These are phyloP conservation scores for Alloteropsis semialata DNA, from an alignment of 176 grass and related monocot genomes.

Conservation along the genomic window DNA sequence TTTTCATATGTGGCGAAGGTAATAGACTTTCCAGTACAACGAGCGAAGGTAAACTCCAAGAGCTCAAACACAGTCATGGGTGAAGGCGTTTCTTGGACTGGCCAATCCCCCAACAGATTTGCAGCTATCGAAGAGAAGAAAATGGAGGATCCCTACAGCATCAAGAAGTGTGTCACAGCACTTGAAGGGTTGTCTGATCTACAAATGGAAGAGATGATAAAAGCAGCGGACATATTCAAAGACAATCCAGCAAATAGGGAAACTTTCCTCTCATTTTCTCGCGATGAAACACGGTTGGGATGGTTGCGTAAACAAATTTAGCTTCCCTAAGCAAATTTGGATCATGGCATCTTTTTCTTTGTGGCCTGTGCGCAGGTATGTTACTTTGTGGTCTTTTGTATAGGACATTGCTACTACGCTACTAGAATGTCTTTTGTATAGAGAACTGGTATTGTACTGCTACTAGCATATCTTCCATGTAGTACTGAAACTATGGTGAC, in stretches of 20 bases:
- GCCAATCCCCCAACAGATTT: no score
- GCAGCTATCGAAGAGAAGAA: neutral
- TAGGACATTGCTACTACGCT: neutral
- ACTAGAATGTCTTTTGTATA: neutral
- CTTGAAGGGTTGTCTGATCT: neutral
- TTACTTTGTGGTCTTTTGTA: neutral
- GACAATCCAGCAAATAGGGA: no score
- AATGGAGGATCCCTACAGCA: neutral
- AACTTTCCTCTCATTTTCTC: no score
- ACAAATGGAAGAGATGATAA: neutral
- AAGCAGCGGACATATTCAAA: neutral
- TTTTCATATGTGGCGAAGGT: no score
- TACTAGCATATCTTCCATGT: neutral
- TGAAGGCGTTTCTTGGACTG: no score
- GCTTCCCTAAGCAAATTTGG: no score
- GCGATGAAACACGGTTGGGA: no score
- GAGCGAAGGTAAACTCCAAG: no score
- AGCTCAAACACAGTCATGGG: no score
- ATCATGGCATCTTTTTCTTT: neutral
- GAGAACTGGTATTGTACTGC: neutral
- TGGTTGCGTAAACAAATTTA: no score
- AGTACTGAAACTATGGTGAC: neutral
- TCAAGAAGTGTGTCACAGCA: neutral
- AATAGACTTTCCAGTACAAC: no score
- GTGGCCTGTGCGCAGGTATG: neutral